phyloP scores from a whole-genome alignment of 2,329 filamentous ascomycete species.

The Monosporascus sp. region DNA sequence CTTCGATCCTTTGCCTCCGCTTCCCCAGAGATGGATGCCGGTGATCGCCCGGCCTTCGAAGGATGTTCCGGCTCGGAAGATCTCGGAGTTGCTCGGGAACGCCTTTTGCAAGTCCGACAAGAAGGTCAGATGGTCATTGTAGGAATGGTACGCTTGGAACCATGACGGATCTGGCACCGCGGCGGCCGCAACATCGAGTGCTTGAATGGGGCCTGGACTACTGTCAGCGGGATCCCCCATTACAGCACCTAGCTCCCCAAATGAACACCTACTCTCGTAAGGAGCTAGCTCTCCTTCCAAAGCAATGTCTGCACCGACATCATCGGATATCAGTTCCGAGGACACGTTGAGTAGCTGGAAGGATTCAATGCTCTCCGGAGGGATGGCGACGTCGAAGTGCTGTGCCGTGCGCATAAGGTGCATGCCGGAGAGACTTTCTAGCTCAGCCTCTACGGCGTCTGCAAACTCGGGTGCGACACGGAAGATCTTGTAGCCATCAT shows the following conservation, averaged over 20 bases:
- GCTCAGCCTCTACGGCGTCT: conserved; percentile 11
- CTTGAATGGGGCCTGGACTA: conserved; percentile 6
- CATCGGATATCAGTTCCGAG: conserved; percentile 18
- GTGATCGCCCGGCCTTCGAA: conserved; percentile 49
- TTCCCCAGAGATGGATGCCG: conserved; percentile 53
- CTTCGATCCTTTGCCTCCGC: conserved; percentile 36
- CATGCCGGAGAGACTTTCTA: conserved; percentile 16
- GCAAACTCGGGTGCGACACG: conserved; percentile 17
- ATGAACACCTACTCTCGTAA: conserved; percentile 12
- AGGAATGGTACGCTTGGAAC: conserved; percentile 51
- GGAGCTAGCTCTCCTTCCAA: conserved; percentile 18
- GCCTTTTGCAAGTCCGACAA: conserved; percentile 40
- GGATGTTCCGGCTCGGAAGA: conserved; percentile 41
- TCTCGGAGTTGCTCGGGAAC: conserved; percentile 42
- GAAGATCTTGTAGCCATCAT: conserved; percentile 30
- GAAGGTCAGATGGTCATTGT: conserved; percentile 46
- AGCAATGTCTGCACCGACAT: conserved; percentile 24
- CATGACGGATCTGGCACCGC: conserved; percentile 34
- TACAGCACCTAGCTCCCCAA: not conserved
- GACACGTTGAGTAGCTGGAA: conserved; percentile 23
- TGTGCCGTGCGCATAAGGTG: conserved; percentile 17
- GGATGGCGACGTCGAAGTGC: conserved; percentile 28
- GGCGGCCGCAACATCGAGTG: conserved; percentile 4
- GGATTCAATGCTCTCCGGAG: conserved; percentile 20
- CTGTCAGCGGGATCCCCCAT: conserved; percentile 1